These are phyloP conservation scores for Tylopilus plumbeoviolaceoides DNA, from an alignment of 768 basidiomycete genomes.

Conservation along the genomic window DNA sequence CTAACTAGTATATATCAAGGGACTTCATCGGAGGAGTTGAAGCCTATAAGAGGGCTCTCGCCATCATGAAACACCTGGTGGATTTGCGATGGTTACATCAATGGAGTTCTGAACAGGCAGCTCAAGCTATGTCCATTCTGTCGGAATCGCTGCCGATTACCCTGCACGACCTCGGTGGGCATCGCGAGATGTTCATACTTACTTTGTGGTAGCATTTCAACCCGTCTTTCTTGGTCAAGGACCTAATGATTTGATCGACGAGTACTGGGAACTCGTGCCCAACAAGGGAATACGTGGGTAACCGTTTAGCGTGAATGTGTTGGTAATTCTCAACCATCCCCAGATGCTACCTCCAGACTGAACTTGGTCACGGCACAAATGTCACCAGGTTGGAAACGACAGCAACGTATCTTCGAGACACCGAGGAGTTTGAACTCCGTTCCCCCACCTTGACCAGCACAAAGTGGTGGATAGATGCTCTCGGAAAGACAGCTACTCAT, in stretches of 20 bases:
- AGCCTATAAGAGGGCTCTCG: slow-evolving; percentile 50
- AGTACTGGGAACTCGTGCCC: slow-evolving; percentile 47
- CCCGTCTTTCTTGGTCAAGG: slow-evolving; percentile 66
- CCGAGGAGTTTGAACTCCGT: slow-evolving; percentile 68
- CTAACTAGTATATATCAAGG: slow-evolving; percentile 29
- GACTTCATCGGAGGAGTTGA: slow-evolving; percentile 58
- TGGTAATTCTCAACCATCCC: not conserved
- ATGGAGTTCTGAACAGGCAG: slow-evolving; percentile 50
- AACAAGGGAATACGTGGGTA: slow-evolving; percentile 57
- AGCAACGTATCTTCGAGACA: slow-evolving; percentile 65
- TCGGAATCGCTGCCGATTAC: slow-evolving; percentile 52
- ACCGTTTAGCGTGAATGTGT: not conserved
- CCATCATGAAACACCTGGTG: slow-evolving; percentile 51
- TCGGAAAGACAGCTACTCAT: slow-evolving; percentile 71
- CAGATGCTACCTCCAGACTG: slow-evolving; percentile 71
- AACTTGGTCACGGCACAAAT: slow-evolving; percentile 76
- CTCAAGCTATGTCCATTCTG: slow-evolving; percentile 42
- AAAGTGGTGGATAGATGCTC: slow-evolving; percentile 81
- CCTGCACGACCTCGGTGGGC: slow-evolving; percentile 36
- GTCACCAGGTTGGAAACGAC: slow-evolving; percentile 69
- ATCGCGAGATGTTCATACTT: not conserved
- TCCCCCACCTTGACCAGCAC: slow-evolving; percentile 70
- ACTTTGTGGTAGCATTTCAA: slow-evolving; percentile 44
- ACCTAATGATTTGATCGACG: slow-evolving; percentile 46
- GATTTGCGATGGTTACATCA: slow-evolving; percentile 53